A percentile compares a stretch with the other conserved stretches of the same genome.
Evolutionary conservation across 768 basidiomycete species (phyloP).

Genomic region (Sporobolomyces pararoseus): DNA sequence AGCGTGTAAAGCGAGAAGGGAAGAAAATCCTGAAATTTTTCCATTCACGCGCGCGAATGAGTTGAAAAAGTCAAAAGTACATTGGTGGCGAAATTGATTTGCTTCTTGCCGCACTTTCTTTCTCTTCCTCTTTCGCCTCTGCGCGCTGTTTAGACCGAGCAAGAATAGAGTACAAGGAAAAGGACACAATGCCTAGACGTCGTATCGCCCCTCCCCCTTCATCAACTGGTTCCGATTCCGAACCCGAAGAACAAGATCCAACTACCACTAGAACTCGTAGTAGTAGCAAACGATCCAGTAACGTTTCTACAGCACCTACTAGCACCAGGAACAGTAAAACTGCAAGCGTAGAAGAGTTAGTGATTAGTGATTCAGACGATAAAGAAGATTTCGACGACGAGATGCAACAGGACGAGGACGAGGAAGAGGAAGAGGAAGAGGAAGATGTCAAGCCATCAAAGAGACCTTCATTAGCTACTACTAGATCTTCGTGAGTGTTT

Average conservation of each 20-base stretch:
- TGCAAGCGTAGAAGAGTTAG: neutral
- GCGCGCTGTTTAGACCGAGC: no score
- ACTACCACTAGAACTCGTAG: no score
- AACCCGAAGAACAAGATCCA: neutral
- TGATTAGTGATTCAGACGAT: constrained; percentile 8
- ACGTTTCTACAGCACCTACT: constrained; percentile 22
- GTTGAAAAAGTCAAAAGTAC: no score
- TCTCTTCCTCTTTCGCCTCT: no score
- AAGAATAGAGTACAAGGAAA: no score
- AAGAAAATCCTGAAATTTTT: no score
- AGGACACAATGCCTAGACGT: neutral
- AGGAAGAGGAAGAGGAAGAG: neutral
- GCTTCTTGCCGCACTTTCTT: no score
- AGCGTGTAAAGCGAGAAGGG: no score
- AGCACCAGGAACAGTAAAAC: neutral
- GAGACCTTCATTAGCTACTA: neutral
- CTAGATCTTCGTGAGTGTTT: neutral
- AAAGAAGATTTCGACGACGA: neutral
- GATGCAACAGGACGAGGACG: neutral
- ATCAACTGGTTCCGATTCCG: neutral
- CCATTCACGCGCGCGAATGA: no score
- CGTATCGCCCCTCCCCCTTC: neutral
- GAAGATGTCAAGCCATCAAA: neutral
- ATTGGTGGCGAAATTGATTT: neutral
- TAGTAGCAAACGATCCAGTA: no score